A percentile compares a stretch with the other conserved stretches of the same genome.
Conservation (phyloP, 208 protist genomes). For the Leishmania lainsoni region DNA sequence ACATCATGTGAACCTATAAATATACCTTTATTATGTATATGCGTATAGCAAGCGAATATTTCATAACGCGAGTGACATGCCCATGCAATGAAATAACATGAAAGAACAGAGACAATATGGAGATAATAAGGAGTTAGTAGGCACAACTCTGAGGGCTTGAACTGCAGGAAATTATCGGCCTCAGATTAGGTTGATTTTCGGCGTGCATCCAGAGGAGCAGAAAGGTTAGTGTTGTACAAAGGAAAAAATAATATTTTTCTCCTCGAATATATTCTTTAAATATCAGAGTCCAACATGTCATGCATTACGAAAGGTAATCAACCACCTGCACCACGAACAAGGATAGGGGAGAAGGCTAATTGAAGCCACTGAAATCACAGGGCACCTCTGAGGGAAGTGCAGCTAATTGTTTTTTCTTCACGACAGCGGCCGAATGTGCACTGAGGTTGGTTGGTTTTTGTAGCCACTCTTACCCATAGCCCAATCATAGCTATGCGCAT, state of each 20-base stretch:
- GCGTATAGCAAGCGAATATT: not conserved
- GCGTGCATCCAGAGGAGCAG: not conserved
- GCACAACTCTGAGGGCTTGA: not conserved
- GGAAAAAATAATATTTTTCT: conserved; percentile 11
- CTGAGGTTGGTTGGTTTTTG: conserved; percentile 53
- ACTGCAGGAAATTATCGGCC: not conserved
- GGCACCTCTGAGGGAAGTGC: not conserved
- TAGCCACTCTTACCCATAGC: conserved; percentile 68
- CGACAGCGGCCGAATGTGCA: conserved; percentile 36
- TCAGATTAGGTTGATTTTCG: not conserved
- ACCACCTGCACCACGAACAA: not conserved
- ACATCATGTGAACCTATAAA: not conserved
- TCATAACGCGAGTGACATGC: not conserved
- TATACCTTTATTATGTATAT: not conserved
- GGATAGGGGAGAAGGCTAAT: conserved; percentile 8
- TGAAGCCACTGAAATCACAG: not conserved
- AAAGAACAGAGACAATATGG: conserved; percentile 1
- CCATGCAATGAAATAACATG: not conserved
- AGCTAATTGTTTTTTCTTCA: not conserved
- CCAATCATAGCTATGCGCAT: conserved; percentile 89
- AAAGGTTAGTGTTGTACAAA: not conserved
- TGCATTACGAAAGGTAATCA: not conserved
- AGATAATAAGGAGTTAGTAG: not conserved
- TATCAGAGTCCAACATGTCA: not conserved
- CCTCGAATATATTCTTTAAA: not conserved